Evolutionary conservation across 768 basidiomycete genomes (phyloP), one percentile per base, ranked within the genome.

Genomic region (Pholiota conissans): DNA sequence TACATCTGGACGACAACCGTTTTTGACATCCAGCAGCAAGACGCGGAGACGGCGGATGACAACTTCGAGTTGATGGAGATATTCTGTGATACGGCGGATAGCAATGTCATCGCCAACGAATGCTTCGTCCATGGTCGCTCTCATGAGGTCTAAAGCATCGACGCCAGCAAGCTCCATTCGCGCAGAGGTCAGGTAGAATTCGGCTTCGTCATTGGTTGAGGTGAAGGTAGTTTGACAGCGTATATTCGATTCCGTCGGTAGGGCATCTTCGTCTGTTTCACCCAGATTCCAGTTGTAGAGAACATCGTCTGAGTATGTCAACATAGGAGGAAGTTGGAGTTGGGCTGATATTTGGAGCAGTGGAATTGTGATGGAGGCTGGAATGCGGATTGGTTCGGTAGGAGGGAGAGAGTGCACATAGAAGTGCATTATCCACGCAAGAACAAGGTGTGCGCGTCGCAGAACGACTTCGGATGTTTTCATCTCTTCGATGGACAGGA

Each of bases 291-390:
- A 91, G 69, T 96, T 96, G 74, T 94, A 97, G 26, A 97, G 81
- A 7, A 97, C 94, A 27, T 88, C 89, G 69, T 96, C 94, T 9
- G 94, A 88, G 68, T 94, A 97, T 3, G 94, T 97, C 56, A 94
- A 79, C 37, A 96, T 77, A 0, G 95, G 93, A 0, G 95, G 95
- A 1, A 97, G 74, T 54, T 90, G 85, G 9, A 97, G 84, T 45
- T 87, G 74, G 0, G 76, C 69, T 22, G 84, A 90, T 14, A 93
- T 81, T 55, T 84, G 79, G 18, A 94, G 78, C 30, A 93, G 81
- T 1, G 95, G 95, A 5, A 93, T 70, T 8, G 90, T 79, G 52
- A 98, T 72, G 0, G 86, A 73, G 0, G 78, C 72, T 5, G 95
- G 95, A 40, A 98, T 87, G 34, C 76, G 69, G 29, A 90, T 77